Evolutionary conservation across 768 basidiomycete genomes (phyloP), one percentile per base, ranked within the genome.

Genomic region (Rhodotorula paludigena): DNA sequence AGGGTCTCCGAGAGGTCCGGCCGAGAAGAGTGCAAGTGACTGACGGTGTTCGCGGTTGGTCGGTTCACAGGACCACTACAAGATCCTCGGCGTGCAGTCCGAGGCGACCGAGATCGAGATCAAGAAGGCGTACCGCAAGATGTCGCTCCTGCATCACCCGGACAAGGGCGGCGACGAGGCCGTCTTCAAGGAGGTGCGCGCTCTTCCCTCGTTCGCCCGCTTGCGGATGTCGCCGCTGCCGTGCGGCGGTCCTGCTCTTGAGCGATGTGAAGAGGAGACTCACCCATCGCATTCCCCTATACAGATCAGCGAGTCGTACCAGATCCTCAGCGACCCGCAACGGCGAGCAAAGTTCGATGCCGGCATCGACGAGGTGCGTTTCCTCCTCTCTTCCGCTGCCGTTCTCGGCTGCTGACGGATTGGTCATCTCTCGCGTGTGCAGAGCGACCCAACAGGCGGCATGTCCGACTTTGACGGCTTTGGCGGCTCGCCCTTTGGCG

Each of bases 91-190:
- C 28, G 78, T 89, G 8, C 32, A 47, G 30, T 21, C 56, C 16
- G 63, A 63, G 7, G 70, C 74, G 36, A 68, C 70, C 16, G 74
- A 73, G 8, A 57, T 59, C 8, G 74, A 76, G 66, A 72, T 77
- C 66, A 92, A 89, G 82, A 96, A 92, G 80, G 94, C 84, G 39
- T 97, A 97, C 78, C 83, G 92, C 66, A 83, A 86, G 35, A 69
- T 60, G 60, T 69, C 42, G 9, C 55, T 73, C 61, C 73, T 59
- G 33, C 68, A 76, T 42, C 68, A 67, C 66, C 77, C 75, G 28
- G 77, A 76, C 67, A 77, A 90, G 86, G 92, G 93, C 35, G 93
- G 93, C 36, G 90, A 92, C 76, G 92, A 94, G 74, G 94, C 96
- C 76, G 89, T 90, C 74, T 98, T 98, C 84, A 96, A 97, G 78